A percentile compares a stretch with the other conserved stretches of the same genome.
Conservation (phyloP, 345 rosid species). For the Xanthoceras sorbifolium region DNA sequence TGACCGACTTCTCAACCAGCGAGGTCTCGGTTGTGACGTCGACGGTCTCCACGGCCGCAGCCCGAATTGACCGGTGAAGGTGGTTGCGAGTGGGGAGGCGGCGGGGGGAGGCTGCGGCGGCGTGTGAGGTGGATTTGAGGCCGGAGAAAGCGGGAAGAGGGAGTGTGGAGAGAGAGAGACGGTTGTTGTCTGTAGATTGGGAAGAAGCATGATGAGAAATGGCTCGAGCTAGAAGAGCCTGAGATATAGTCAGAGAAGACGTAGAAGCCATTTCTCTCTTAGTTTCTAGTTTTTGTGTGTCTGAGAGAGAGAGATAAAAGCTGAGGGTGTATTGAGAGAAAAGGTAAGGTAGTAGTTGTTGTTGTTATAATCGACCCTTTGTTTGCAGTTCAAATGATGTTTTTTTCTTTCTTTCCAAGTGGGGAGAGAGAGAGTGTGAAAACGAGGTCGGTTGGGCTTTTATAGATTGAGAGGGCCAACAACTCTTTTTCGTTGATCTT, state of each 20-base stretch:
- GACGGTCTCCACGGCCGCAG: slow-evolving; percentile 58
- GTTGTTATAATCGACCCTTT: background rate
- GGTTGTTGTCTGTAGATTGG: slow-evolving; percentile 44
- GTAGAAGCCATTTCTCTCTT: slow-evolving; percentile 56
- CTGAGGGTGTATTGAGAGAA: background rate
- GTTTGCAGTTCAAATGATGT: background rate
- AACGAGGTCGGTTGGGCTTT: background rate
- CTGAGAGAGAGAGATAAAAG: slow-evolving; percentile 5
- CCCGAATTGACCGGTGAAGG: slow-evolving; percentile 28
- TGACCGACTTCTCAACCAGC: slow-evolving; percentile 74
- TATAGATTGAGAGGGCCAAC: slow-evolving; percentile 26
- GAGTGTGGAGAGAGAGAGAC: slow-evolving; percentile 38
- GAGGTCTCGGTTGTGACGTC: slow-evolving; percentile 57
- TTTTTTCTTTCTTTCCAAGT: slow-evolving; percentile 6
- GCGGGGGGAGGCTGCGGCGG: slow-evolving; percentile 30
- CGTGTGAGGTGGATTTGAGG: slow-evolving; percentile 44
- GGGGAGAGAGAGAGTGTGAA: slow-evolving; percentile 22
- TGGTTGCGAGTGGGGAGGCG: slow-evolving; percentile 23
- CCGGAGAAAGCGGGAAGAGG: slow-evolving; percentile 55
- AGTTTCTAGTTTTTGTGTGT: background rate
- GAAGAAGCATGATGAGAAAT: slow-evolving; percentile 45
- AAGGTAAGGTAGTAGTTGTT: background rate
- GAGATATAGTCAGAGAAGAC: slow-evolving; percentile 58
- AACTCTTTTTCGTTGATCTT: slow-evolving; percentile 28
- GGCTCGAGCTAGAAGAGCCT: slow-evolving; percentile 54